A percentile compares a stretch with the other conserved stretches of the same genome.
These are phyloP conservation scores for Echeveria elegans DNA, from an alignment of 164 flowering plant genomes.

Conservation along the genomic window DNA sequence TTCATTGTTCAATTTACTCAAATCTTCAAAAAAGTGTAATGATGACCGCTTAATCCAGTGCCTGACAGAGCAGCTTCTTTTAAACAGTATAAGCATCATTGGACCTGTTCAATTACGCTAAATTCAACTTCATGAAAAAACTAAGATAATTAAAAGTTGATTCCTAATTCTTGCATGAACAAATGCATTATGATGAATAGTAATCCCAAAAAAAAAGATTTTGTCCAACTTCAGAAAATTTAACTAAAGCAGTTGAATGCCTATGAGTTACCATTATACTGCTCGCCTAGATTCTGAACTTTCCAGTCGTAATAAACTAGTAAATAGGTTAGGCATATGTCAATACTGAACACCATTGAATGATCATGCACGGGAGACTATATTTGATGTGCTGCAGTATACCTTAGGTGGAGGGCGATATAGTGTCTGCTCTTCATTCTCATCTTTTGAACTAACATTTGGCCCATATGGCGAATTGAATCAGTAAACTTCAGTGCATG, in stretches of 20 bases:
- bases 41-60: too few species aligned
- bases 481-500: conserved; percentile 56
- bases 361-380: not conserved
- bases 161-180: not conserved
- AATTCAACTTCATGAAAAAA: too few species aligned
- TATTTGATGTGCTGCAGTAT: not conserved
- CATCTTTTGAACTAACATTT: conserved; percentile 46
- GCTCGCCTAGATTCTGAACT: not conserved
- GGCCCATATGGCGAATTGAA: conserved; percentile 48
- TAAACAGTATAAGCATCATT: too few species aligned
- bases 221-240: not conserved
- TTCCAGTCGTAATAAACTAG: not conserved
- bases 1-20: not conserved
- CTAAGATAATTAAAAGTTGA: not conserved
- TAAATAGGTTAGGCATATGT: not conserved
- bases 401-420: conserved; percentile 78
- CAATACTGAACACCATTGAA: not conserved
- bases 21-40: not conserved
- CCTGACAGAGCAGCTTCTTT: too few species aligned
- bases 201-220: not conserved
- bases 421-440: conserved; percentile 45
- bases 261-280: not conserved
- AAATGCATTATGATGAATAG: too few species aligned
- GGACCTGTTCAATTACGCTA: too few species aligned
- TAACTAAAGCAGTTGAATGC: not conserved